A percentile compares a stretch with the other conserved stretches of the same genome.
Evolutionary conservation across 1,284 basidiomycete species (phyloP).

Genomic region (Hymenochaete sp.): DNA sequence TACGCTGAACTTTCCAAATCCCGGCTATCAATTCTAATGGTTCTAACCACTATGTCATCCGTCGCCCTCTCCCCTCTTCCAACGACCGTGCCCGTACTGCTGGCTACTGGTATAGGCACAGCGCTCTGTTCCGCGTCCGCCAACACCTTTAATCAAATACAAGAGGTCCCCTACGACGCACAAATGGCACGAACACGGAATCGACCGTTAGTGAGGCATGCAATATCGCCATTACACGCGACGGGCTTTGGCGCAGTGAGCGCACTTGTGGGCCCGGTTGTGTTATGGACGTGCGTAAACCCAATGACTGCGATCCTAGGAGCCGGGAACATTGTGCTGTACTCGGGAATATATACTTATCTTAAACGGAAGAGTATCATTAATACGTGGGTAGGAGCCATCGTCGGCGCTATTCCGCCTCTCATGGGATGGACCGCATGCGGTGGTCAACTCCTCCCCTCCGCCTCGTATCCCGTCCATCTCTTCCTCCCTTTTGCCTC

Average conservation of each 20-base stretch:
- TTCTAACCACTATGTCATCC: constrained; percentile 86
- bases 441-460: constrained; percentile 71
- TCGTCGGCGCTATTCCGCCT: constrained; percentile 91
- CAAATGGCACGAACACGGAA: constrained; percentile 92
- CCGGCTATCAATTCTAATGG: constrained; percentile 81
- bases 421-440: constrained; percentile 98
- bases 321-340: constrained; percentile 79
- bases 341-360: constrained; percentile 89
- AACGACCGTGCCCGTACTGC: constrained; percentile 71
- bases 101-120: constrained; percentile 86
- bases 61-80: constrained; percentile 89
- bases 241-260: constrained; percentile 69
- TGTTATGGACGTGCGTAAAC: constrained; percentile 84
- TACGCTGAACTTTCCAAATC: constrained; percentile 87
- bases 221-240: constrained; percentile 81
- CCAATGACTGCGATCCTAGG: constrained; percentile 84
- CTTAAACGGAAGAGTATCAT: constrained; percentile 84
- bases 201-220: constrained; percentile 81
- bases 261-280: constrained; percentile 67
- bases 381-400: constrained; percentile 93
- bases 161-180: constrained; percentile 93
- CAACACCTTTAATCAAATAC: constrained; percentile 91
- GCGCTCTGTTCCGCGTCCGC: constrained; percentile 89
- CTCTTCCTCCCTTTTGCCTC: constrained; percentile 48
- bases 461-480: constrained; percentile 45